Base-by-base conservation (phyloP, 352 stramenopile genomes). In the Phytophthora fragariae region DNA sequence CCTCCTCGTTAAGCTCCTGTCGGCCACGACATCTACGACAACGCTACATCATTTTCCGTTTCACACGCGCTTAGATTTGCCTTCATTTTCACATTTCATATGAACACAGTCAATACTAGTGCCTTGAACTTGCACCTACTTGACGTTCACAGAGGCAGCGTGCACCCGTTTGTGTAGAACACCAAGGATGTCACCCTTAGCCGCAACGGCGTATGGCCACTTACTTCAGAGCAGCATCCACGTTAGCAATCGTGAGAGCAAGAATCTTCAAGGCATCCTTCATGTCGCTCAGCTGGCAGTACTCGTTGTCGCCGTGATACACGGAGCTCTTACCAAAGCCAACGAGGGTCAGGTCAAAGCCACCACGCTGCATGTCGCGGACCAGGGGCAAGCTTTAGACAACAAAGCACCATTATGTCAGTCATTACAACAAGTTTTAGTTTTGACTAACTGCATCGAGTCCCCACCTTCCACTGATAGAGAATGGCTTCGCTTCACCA, bases 291-390 rank as follows among this genome's bases (percentile, higher is more conserved):
- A 98, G 75, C 55, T 70, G 80, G 61, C 91, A 97, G 79, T 91
- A 97, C 75, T 98, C 94, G 73, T 98, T 98, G 77, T 98, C 93
- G 14, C 91, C 94, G 78, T 98, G 94, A 72, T 98, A 97, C 29
- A 94, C 86, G 0, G 88, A 81, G 66, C 83, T 94, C 75, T 91
- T 91, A 61, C 88, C 88, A 59, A 94, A 96, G 52, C 86, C 86
- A 19, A 91, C 79, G 24, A 96, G 86, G 11, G 83, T 93, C 66
- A 94, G 68, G 64, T 96, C 89, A 31, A 92, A 86, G 44, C 89
- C 88, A 17, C 67, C 80, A 61, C 90, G 89, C 65, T 94, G 86
- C 56, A 97, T 82, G 64, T 92, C 86, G 21, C 89, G 88, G 47
- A 93, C 88, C 7, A 96, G 77, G 2, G 89, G 86, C 65, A 94